Evolutionary conservation across 768 basidiomycete species (phyloP).

Genomic region (Lentinus brumalis): DNA sequence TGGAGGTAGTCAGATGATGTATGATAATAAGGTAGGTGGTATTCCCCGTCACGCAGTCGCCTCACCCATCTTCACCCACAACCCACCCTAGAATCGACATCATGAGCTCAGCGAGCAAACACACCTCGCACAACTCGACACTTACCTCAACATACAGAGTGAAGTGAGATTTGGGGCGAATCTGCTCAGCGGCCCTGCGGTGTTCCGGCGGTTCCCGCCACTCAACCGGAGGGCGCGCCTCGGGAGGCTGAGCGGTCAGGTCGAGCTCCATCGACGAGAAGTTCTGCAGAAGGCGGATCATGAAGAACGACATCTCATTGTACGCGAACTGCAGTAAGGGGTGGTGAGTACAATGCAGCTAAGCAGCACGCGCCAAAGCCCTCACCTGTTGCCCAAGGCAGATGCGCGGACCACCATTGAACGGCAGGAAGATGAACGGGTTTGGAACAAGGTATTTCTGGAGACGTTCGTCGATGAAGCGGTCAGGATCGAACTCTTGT

Average conservation of each 20-base stretch:
- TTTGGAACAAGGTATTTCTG: slow-evolving; percentile 63
- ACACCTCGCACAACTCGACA: not conserved
- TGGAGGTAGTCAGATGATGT: too few species aligned
- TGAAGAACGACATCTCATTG: slow-evolving; percentile 63
- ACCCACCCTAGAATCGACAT: slow-evolving; percentile 17
- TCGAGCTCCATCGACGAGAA: slow-evolving; percentile 51
- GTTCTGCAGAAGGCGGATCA: slow-evolving; percentile 58
- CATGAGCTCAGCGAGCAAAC: not conserved
- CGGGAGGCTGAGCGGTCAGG: slow-evolving; percentile 42
- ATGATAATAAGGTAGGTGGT: too few species aligned
- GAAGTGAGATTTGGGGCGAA: slow-evolving; percentile 18
- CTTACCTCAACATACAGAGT: slow-evolving; percentile 8
- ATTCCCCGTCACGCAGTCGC: not conserved
- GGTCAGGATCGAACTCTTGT: slow-evolving; percentile 69
- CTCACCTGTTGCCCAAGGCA: slow-evolving; percentile 29
- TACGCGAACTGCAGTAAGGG: slow-evolving; percentile 56
- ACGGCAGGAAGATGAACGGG: slow-evolving; percentile 64
- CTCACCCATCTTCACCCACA: slow-evolving; percentile 29
- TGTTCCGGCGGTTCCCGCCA: slow-evolving; percentile 52
- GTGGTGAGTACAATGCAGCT: not conserved
- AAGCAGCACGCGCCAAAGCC: not conserved
- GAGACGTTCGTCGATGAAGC: slow-evolving; percentile 66
- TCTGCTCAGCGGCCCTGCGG: slow-evolving; percentile 41
- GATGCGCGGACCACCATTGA: slow-evolving; percentile 29
- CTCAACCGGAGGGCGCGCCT: slow-evolving; percentile 43